Conservation (phyloP, 2,329 filamentous ascomycete species). For the Cladosporium sp. region DNA sequence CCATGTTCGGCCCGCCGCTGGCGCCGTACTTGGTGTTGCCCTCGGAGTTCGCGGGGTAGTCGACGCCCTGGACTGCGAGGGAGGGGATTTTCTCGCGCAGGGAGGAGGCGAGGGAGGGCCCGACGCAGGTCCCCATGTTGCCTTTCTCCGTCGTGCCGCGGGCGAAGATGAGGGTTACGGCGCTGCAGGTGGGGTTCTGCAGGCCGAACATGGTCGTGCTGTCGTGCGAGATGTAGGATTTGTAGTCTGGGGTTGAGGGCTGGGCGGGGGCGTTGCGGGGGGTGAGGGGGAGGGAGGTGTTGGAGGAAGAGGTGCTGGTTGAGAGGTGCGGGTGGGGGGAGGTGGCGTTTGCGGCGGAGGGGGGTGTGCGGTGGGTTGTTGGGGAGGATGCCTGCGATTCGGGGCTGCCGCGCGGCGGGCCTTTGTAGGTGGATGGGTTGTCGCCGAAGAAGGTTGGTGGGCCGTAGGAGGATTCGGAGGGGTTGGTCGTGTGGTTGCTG, state of each 20-base stretch:
- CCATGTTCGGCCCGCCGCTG: slow-evolving; percentile 17
- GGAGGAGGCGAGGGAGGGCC: slow-evolving; percentile 46
- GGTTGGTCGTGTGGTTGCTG: slow-evolving; percentile 10
- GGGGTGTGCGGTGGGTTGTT: not conserved
- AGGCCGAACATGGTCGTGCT: slow-evolving; percentile 6
- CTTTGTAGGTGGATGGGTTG: not conserved
- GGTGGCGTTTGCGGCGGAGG: not conserved
- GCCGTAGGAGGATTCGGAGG: not conserved
- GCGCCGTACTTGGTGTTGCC: slow-evolving; percentile 21
- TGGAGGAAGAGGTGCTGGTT: not conserved
- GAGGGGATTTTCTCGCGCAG: slow-evolving; percentile 21
- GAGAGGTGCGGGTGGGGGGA: not conserved
- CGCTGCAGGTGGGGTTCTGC: slow-evolving; percentile 31
- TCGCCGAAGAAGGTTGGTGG: slow-evolving; percentile 5
- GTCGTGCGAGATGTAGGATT: slow-evolving; percentile 1
- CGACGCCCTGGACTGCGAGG: slow-evolving; percentile 19
- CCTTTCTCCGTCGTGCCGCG: slow-evolving; percentile 50
- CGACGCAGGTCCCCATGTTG: slow-evolving; percentile 46
- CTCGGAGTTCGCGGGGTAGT: slow-evolving; percentile 22
- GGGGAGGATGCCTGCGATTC: not conserved
- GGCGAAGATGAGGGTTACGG: slow-evolving; percentile 51
- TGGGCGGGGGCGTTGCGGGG: not conserved
- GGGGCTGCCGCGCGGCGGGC: not conserved
- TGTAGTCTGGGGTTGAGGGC: not conserved
- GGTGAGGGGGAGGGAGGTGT: not conserved